Evolutionary conservation across 495 filamentous ascomycete genomes (phyloP).

Genomic region (Neurospora intermedia): DNA sequence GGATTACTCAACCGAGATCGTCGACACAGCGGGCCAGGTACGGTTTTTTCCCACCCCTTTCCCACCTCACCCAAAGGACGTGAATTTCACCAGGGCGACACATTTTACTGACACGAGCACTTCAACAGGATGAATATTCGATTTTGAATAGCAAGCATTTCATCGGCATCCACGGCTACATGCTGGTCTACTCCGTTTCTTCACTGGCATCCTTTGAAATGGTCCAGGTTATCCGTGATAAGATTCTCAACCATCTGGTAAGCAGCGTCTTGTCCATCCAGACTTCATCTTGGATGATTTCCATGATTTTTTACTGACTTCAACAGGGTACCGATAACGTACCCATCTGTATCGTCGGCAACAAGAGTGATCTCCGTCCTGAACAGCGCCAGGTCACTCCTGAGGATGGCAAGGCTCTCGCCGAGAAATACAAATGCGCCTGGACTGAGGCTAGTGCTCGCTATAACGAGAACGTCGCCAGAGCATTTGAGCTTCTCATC

Average conservation of each 20-base stretch:
- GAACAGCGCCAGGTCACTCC: conserved; percentile 85
- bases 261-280: conserved; percentile 18
- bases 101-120: background rate
- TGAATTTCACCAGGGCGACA: background rate
- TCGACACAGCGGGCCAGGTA: conserved; percentile 97
- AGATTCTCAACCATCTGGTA: conserved; percentile 94
- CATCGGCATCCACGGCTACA: conserved; percentile 98
- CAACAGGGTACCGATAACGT: conserved; percentile 79
- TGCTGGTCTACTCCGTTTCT: conserved; percentile 92
- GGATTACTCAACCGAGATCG: conserved; percentile 93
- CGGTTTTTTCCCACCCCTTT: conserved; percentile 8
- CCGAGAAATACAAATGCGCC: conserved; percentile 78
- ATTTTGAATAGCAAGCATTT: conserved; percentile 98
- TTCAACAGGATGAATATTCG: conserved; percentile 82
- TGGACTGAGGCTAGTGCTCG: conserved; percentile 93
- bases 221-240: conserved; percentile 88
- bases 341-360: conserved; percentile 88
- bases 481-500: conserved; percentile 91
- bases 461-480: conserved; percentile 84
- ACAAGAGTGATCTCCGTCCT: conserved; percentile 88
- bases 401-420: conserved; percentile 71
- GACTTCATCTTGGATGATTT: background rate
- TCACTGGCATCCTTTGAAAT: conserved; percentile 94
- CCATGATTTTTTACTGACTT: background rate
- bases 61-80: background rate